Conservation (phyloP, 2,329 filamentous ascomycete species). For the Simplicillium sp. region DNA sequence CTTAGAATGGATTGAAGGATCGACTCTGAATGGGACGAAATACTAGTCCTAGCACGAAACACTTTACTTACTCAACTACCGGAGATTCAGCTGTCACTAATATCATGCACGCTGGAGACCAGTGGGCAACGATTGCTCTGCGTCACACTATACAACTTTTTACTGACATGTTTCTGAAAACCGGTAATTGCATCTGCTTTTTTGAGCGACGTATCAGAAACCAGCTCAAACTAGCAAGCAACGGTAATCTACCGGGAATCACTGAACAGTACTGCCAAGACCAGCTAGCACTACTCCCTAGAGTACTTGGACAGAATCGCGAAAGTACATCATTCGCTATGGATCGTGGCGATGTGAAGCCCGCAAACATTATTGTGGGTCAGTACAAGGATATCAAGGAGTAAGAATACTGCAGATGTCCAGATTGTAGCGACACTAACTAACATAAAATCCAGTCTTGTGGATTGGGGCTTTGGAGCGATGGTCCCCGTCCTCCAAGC, state of each 20-base stretch:
- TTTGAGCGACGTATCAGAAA: conserved; percentile 3
- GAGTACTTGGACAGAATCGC: neutral
- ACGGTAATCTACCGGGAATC: conserved; percentile 1
- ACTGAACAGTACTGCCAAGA: conserved; percentile 2
- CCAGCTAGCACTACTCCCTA: conserved; percentile 2
- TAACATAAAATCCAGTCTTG: conserved; percentile 3
- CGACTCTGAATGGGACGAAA: neutral
- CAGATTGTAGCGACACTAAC: too few species aligned
- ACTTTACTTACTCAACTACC: conserved; percentile 1
- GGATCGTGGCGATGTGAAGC: conserved; percentile 3
- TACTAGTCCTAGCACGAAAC: neutral
- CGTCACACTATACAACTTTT: neutral
- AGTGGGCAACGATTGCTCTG: neutral
- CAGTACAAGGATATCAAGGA: conserved; percentile 1
- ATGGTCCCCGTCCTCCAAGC: conserved; percentile 3
- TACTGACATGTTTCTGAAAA: neutral
- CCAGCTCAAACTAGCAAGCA: neutral
- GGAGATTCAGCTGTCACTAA: neutral
- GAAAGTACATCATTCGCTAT: conserved; percentile 1
- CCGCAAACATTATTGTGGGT: conserved; percentile 2
- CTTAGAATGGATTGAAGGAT: neutral
- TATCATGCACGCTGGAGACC: neutral
- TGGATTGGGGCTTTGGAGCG: conserved; percentile 3
- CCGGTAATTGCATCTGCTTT: neutral
- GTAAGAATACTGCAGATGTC: conserved; percentile 1